Percentiles rank a stretch among this genome's conserved stretches.
Conservation (phyloP, 164 flowering plant species). For the Chimonanthus praecox region DNA sequence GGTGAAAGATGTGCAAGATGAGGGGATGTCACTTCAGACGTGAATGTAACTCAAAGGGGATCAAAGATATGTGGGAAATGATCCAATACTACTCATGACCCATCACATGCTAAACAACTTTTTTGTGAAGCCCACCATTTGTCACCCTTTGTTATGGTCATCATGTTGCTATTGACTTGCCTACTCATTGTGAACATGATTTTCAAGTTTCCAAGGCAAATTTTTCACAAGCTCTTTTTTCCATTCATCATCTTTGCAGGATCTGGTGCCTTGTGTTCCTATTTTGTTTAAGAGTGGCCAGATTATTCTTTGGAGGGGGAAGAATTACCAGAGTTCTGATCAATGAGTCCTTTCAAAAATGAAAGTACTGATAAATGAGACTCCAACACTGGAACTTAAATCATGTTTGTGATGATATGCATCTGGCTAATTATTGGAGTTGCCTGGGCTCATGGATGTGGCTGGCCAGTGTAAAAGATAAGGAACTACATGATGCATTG, state of each 20-base stretch:
- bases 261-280: constrained; percentile 94
- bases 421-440: too few relatives aligned
- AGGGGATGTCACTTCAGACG: too few relatives aligned
- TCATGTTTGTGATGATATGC: background rate
- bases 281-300: constrained; percentile 80
- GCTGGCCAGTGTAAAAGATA: background rate
- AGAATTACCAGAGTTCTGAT: constrained; percentile 16
- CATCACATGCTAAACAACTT: too few relatives aligned
- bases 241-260: constrained; percentile 38
- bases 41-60: too few relatives aligned
- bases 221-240: background rate
- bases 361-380: background rate
- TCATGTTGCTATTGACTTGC: background rate
- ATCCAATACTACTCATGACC: too few relatives aligned
- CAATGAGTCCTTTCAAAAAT: background rate
- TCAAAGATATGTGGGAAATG: too few relatives aligned
- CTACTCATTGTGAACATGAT: background rate
- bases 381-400: background rate
- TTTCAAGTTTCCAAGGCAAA: background rate
- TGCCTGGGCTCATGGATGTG: background rate
- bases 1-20: too few relatives aligned
- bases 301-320: constrained; percentile 84
- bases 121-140: too few relatives aligned
- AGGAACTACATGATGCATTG: background rate
- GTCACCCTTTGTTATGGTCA: too few relatives aligned